Evolutionary conservation across 164 flowering plant species (phyloP).

Genomic region (Protea cynaroides): DNA sequence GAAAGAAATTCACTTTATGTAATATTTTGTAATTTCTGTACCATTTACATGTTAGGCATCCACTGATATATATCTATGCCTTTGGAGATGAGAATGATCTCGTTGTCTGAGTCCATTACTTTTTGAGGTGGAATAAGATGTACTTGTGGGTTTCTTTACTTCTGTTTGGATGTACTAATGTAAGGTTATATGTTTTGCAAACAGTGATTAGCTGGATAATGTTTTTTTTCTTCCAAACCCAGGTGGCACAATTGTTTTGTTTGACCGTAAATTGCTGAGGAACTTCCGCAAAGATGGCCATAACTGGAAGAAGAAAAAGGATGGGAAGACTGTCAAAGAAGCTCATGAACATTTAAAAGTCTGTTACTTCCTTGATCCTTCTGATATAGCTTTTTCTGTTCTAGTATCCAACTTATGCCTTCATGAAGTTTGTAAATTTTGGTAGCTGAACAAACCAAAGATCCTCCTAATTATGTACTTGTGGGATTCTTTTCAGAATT

Average conservation of each 20-base stretch:
- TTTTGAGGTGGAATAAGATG: not conserved
- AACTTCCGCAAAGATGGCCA: conserved; percentile 94
- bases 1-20: not conserved
- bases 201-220: not conserved
- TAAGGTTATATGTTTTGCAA: not conserved
- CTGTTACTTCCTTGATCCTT: conserved; percentile 20
- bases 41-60: not conserved
- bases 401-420: not conserved
- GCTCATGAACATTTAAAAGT: conserved; percentile 96
- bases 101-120: not conserved
- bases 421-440: not conserved
- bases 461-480: not conserved
- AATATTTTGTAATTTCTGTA: not conserved
- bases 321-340: conserved; percentile 96
- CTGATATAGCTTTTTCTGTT: not conserved
- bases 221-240: conserved; percentile 2
- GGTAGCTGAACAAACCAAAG: not conserved
- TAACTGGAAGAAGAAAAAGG: conserved; percentile 96
- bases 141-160: not conserved
- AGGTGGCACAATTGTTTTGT: conserved; percentile 80
- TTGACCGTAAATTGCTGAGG: conserved; percentile 86
- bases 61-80: not conserved
- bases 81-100: not conserved
- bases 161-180: not conserved
- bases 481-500: not conserved